Percentiles rank a stretch among this genome's conserved stretches.
phyloP scores from a whole-genome alignment of 148 eudicot genomes.

The Chenopodium quinoa region DNA sequence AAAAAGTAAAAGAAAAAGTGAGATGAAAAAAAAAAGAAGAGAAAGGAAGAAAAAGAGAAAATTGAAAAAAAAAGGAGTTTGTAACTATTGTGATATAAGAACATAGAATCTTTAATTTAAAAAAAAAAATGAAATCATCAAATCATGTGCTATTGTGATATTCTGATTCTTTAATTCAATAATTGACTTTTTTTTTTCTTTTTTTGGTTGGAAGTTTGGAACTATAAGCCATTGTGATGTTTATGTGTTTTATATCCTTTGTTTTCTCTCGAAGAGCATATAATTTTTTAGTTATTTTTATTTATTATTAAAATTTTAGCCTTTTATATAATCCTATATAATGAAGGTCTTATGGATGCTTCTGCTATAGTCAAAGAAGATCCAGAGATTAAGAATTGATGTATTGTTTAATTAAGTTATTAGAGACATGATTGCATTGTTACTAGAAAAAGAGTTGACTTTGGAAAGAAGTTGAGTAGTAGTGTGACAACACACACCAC shows the following conservation, averaged over 20 bases:
- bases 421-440: not conserved
- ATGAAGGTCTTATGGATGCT: not conserved
- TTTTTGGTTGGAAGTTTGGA: not conserved
- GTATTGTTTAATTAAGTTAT: not conserved
- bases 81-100: not conserved
- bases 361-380: conserved; percentile 30
- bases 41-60: conserved; percentile 2
- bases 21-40: not conserved
- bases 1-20: not conserved
- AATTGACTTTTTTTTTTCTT: not conserved
- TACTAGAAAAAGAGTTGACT: conserved; percentile 30
- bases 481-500: not conserved
- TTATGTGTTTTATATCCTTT: not conserved
- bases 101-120: not conserved
- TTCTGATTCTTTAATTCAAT: conserved; percentile 19
- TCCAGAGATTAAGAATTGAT: conserved; percentile 16
- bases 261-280: not conserved
- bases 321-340: too few species aligned
- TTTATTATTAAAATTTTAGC: too few species aligned
- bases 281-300: not conserved
- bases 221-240: not conserved
- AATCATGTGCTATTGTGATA: conserved; percentile 26
- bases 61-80: not conserved
- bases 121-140: not conserved
- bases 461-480: not conserved